phyloP scores from a whole-genome alignment of 371 early-diverging fungal species.

The Zancudomyces culisetae region DNA sequence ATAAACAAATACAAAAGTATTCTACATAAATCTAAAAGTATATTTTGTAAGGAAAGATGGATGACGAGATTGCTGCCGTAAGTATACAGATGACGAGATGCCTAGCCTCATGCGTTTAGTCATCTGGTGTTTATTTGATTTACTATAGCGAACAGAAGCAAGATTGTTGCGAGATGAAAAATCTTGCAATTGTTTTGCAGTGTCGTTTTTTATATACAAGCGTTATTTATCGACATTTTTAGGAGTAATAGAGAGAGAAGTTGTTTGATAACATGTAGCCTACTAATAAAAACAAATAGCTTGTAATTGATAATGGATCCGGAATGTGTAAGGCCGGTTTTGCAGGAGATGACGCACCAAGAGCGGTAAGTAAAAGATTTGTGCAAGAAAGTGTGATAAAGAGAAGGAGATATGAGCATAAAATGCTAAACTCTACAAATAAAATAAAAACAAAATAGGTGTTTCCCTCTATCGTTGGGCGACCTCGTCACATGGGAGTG shows the following conservation, averaged over 20 bases:
- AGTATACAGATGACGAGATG: slow-evolving; percentile 19
- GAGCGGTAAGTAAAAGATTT: slow-evolving; percentile 62
- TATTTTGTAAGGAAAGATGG: too few species aligned
- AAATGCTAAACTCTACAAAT: too few species aligned
- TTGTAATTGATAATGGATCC: slow-evolving; percentile 97
- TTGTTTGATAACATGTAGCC: background rate
- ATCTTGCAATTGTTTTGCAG: too few species aligned
- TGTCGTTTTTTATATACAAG: too few species aligned
- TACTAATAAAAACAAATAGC: slow-evolving; percentile 10
- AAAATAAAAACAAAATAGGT: too few species aligned
- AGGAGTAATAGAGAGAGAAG: background rate
- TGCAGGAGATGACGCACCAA: slow-evolving; percentile 99
- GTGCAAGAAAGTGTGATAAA: background rate
- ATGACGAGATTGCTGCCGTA: slow-evolving; percentile 73
- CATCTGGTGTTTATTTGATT: too few species aligned
- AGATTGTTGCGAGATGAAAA: background rate
- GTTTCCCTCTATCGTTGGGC: slow-evolving; percentile 98
- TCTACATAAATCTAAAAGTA: too few species aligned
- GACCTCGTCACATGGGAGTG: slow-evolving; percentile 98
- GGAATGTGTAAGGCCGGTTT: slow-evolving; percentile 99
- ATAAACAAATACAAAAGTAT: too few species aligned
- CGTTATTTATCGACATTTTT: too few species aligned
- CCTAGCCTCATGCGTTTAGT: background rate
- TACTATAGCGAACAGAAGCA: too few species aligned
- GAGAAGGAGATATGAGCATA: background rate